A percentile compares a stretch with the other conserved stretches of the same genome.
Evolutionary conservation across 441 rosid species (phyloP).

Genomic region (Populus hybrid): DNA sequence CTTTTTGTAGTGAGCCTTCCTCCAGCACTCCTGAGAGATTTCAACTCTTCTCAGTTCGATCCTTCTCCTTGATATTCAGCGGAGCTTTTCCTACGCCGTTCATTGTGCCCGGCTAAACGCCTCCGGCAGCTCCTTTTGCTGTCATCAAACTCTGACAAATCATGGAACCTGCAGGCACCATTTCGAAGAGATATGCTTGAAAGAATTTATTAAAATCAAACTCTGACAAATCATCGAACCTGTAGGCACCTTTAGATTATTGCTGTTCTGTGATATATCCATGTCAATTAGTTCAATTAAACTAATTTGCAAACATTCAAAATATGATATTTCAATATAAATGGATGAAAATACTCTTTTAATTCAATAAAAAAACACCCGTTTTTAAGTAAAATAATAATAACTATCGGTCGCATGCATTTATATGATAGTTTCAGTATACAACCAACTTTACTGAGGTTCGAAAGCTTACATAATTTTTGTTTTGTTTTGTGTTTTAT

Average conservation of each 20-base stretch:
- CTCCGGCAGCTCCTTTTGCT: slow-evolving; percentile 21
- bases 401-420: no score
- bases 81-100: slow-evolving; percentile 70
- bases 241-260: slow-evolving; percentile 8
- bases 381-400: no score
- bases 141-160: slow-evolving; percentile 68
- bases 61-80: slow-evolving; percentile 45
- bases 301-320: not conserved
- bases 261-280: not conserved
- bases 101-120: slow-evolving; percentile 60
- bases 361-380: no score
- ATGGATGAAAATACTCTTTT: no score
- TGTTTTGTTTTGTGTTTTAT: no score
- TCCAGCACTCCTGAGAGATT: not conserved
- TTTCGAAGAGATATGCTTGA: not conserved
- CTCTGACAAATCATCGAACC: slow-evolving; percentile 77
- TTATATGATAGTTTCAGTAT: no score
- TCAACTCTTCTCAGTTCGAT: slow-evolving; percentile 18
- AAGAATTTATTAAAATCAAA: slow-evolving; percentile 36
- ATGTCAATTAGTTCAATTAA: not conserved
- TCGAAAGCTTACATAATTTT: no score
- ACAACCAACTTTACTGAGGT: no score
- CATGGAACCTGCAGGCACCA: slow-evolving; percentile 59
- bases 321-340: no score
- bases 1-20: not conserved